Evolutionary conservation across 768 basidiomycete species (phyloP).

Genomic region (Lactifluus hygrophoroides): DNA sequence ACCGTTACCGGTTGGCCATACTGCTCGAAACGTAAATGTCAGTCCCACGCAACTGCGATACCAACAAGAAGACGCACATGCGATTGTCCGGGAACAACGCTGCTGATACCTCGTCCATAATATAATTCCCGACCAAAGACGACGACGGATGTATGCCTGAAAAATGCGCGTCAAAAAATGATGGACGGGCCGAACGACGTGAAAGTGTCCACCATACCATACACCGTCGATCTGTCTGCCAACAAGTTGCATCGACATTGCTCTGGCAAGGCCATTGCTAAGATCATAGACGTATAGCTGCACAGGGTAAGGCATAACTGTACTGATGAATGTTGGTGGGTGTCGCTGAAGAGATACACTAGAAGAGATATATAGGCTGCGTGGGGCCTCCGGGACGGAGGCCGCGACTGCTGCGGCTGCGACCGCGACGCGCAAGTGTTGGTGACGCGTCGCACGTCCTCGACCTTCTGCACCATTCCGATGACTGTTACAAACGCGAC

Average conservation of each 20-base stretch:
- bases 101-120: constrained; percentile 80
- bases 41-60: background rate
- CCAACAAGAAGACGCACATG: constrained; percentile 46
- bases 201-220: constrained; percentile 60
- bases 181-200: too few relatives aligned
- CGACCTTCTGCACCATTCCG: background rate
- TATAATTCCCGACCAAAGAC: constrained; percentile 80
- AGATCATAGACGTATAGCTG: constrained; percentile 89
- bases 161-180: constrained; percentile 17
- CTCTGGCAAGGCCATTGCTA: constrained; percentile 75
- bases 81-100: constrained; percentile 66
- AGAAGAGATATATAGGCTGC: background rate
- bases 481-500: constrained; percentile 1
- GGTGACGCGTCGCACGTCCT: constrained; percentile 16
- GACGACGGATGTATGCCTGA: constrained; percentile 89
- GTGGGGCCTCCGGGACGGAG: too few relatives aligned
- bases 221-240: constrained; percentile 91
- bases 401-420: background rate
- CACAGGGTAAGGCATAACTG: constrained; percentile 33
- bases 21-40: constrained; percentile 28
- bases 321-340: background rate
- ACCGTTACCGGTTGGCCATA: constrained; percentile 67
- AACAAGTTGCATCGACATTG: constrained; percentile 70
- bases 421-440: background rate
- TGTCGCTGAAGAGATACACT: too few relatives aligned